These are phyloP conservation scores for Musa balbisiana DNA, from an alignment of 202 grass and related monocot genomes.

Conservation along the genomic window DNA sequence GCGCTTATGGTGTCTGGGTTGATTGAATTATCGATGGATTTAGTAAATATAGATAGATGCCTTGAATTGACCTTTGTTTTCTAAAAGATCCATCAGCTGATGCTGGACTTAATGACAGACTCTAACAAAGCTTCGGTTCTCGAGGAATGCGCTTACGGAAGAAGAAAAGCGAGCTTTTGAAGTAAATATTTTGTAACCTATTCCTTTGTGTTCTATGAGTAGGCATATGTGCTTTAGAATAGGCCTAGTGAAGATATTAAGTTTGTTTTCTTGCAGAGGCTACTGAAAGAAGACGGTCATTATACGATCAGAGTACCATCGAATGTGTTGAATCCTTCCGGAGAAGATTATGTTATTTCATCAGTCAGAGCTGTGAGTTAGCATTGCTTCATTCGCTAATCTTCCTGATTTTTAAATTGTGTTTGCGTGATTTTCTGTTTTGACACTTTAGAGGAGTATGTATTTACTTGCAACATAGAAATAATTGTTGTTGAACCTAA, in stretches of 20 bases:
- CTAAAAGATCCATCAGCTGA: background rate
- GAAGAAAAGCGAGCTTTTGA: constrained; percentile 61
- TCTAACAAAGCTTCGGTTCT: constrained; percentile 89
- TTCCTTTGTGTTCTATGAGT: constrained; percentile 8
- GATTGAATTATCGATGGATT: background rate
- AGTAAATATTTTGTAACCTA: constrained; percentile 34
- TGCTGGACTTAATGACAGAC: constrained; percentile 41
- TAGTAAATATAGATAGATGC: background rate
- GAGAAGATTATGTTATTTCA: constrained; percentile 59
- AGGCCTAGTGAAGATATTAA: constrained; percentile 3
- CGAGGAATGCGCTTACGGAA: constrained; percentile 53
- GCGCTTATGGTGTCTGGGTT: background rate
- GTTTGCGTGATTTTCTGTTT: too few species aligned
- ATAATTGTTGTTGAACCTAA: too few species aligned
- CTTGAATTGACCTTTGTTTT: background rate
- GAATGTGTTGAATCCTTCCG: constrained; percentile 75
- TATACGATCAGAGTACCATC: constrained; percentile 77
- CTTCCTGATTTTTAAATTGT: background rate
- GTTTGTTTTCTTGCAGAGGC: constrained; percentile 45
- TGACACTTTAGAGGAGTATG: too few species aligned
- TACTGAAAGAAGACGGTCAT: constrained; percentile 70
- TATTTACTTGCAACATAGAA: too few species aligned
- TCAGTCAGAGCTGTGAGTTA: constrained; percentile 89
- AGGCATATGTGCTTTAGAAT: constrained; percentile 3
- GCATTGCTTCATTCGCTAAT: constrained; percentile 10